Conservation (phyloP, 1,284 basidiomycete genomes). For the Pseudomicrostroma phylloplanum region DNA sequence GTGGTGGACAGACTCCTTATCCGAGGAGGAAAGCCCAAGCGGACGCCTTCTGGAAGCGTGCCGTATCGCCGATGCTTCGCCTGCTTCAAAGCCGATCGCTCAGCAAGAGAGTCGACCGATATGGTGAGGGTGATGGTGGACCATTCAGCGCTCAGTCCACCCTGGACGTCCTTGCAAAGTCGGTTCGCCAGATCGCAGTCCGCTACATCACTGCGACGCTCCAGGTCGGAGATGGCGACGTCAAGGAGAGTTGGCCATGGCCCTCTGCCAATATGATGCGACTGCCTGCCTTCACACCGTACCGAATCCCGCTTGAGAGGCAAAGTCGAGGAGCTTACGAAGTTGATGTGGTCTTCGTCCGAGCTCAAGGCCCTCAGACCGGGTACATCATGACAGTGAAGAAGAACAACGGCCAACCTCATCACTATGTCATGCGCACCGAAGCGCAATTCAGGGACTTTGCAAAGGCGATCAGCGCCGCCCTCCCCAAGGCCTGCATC, state of each 20-base stretch:
- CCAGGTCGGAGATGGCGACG: constrained; percentile 9
- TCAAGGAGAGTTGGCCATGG: constrained; percentile 23
- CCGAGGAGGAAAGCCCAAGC: constrained; percentile 27
- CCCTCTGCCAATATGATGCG: constrained; percentile 38
- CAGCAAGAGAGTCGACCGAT: constrained; percentile 35
- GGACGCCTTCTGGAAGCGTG: constrained; percentile 30
- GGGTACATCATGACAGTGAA: not conserved
- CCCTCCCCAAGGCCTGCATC: constrained; percentile 1
- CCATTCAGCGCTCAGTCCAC: constrained; percentile 33
- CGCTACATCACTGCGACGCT: constrained; percentile 38
- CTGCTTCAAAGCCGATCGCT: constrained; percentile 38
- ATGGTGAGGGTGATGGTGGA: constrained; percentile 43
- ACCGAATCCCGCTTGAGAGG: constrained; percentile 36
- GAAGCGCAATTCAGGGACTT: not conserved
- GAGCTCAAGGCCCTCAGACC: not conserved
- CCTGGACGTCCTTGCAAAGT: constrained; percentile 17
- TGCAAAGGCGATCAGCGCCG: not conserved
- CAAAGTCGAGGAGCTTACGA: constrained; percentile 41
- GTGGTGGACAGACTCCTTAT: not conserved
- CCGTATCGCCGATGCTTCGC: constrained; percentile 35
- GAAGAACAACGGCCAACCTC: not conserved
- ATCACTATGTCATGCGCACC: not conserved
- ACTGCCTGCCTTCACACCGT: constrained; percentile 39
- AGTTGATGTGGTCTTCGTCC: constrained; percentile 27
- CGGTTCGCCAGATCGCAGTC: constrained; percentile 31